Percentiles rank a stretch among this genome's conserved stretches.
Evolutionary conservation across 2,329 filamentous ascomycete species (phyloP).

Genomic region (Rachicladosporium sp.): DNA sequence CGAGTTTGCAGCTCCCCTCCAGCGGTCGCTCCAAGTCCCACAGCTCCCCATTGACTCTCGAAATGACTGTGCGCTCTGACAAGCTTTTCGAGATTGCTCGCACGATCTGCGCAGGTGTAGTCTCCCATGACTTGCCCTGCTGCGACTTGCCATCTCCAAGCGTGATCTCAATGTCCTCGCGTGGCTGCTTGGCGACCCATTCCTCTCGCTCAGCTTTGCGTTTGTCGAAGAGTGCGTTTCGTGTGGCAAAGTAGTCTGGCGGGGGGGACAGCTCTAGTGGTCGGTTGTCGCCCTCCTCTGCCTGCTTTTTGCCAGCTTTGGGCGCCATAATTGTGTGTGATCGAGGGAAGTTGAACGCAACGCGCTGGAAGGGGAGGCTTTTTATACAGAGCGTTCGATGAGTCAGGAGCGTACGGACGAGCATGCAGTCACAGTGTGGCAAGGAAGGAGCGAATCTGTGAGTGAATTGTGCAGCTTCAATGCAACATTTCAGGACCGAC

Average conservation of each 20-base stretch:
- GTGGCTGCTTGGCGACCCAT: conserved; percentile 57
- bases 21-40: conserved; percentile 91
- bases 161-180: conserved; percentile 61
- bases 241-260: conserved; percentile 69
- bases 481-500: too few species aligned
- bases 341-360: conserved; percentile 1
- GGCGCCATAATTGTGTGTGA: conserved; percentile 17
- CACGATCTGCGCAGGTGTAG: conserved; percentile 68
- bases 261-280: conserved; percentile 38
- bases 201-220: conserved; percentile 75
- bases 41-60: conserved; percentile 69
- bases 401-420: conserved; percentile 1
- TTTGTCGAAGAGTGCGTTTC: conserved; percentile 77
- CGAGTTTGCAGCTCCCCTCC: conserved; percentile 74
- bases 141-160: conserved; percentile 60
- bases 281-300: conserved; percentile 24
- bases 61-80: conserved; percentile 76
- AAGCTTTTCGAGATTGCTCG: conserved; percentile 74
- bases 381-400: conserved; percentile 3
- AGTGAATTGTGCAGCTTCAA: too few species aligned
- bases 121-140: conserved; percentile 77
- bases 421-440: conserved; percentile 2
- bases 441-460: too few species aligned
- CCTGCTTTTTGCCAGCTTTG: conserved; percentile 18
- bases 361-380: background rate